Base-by-base conservation (phyloP, 805 yeast species). In the Scheffersomyces spartinae region DNA sequence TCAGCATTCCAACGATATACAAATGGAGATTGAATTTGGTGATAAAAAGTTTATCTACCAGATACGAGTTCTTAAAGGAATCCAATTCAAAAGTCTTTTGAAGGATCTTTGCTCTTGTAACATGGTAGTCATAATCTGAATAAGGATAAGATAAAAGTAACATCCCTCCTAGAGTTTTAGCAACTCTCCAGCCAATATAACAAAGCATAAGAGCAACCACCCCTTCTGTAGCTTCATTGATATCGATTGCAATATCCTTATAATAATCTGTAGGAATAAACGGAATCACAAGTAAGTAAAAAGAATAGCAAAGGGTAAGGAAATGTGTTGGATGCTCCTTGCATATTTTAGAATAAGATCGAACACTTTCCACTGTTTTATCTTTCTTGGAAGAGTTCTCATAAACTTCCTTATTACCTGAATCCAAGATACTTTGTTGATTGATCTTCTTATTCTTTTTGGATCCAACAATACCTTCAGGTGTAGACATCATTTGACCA, bases 21-120 rank as follows among this genome's bases (percentile, higher is more conserved):
- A 76, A 50, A 31, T 64, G 65, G 42, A 72, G 70, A 42, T 74
- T 79, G 19, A 77, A 74, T 36, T 76, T 72, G 3, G 79, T 63
- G 5, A 80, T 52, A 26, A 68, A 54, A 6, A 79, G 55, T 39
- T 45, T 57, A 9, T 64, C 57, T 9, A 79, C 42, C 5, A 43
- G 42, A 39, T 73, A 76, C 4, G 54, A 47, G 3, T 62, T 46
- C 38, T 66, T 71, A 48, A 68, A 80, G 19, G 52, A 53, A 9
- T 69, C 73, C n/a, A 74, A 46, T 2, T 43, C 41, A 14, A 52
- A 45, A n/a, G 80, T 61, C 7, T 47, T 44, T 22, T 60, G 63
- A n/a, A 47, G 47, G 4, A 80, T 60, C 4, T 52, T 40, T 0
- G 52, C 30, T 30, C 55, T 57, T 7, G 66, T 25, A 25, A 55